Evolutionary conservation across 129 eudicot species (phyloP), one percentile per base, ranked within the genome.

Genomic region (Kitagawia praeruptora): DNA sequence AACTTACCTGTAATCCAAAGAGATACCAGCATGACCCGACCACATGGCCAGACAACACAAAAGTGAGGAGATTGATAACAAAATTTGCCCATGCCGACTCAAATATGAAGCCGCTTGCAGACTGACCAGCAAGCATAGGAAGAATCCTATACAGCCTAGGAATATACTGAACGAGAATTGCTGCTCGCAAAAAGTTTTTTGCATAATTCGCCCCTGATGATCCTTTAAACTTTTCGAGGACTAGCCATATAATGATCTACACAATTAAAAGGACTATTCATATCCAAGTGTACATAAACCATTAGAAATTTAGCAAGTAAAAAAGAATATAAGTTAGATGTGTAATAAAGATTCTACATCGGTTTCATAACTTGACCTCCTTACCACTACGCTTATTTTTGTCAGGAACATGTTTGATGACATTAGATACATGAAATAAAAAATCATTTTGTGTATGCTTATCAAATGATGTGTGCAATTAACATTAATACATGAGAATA

Each of bases 101-200:
- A 41, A 91, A 94, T 77, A 88, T 80, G 82, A 89, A 87, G 79
- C 88, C 91, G 79, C 82, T 89, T 80, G 92, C 76, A 84, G 98
- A 88, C 76, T 85, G 89, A 39, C 97, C 97, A n/a, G 89, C 91
- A 44, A 94, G 80, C 85, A 94, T 87, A 82, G 98, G 97, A 54
- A 94, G 76, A 88, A 87, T 87, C 79, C 97, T 87, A 78, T 51
- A 91, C 84, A 93, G 87, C 80, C 97, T 83, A 18, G 98, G 98
- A 81, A 89, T 74, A 73, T 93, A 93, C 76, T 93, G 98, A 61
- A 87, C 83, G 49, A 93, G 93, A 80, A 93, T 75, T 49, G 97
- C 91, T 16, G 91, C 73, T 31, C 98, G 86, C 81, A 93, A 79
- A 49, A 90, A 90, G 84, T 93, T 91, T 79, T 93, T 91, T 44